phyloP scores from a whole-genome alignment of 164 flowering plant genomes.

The Tetracentron sinense region DNA sequence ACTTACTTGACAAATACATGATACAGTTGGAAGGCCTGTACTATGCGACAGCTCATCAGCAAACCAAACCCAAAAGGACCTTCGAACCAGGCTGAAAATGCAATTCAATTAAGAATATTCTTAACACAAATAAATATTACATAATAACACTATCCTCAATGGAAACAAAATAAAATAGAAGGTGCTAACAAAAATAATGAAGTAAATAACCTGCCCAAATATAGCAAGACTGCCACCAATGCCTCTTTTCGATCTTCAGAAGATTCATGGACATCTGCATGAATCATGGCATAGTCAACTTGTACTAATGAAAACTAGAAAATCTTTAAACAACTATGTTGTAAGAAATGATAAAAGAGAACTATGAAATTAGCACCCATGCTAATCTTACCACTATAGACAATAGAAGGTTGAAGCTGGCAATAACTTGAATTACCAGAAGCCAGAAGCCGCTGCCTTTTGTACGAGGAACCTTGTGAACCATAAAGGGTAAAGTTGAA shows the following conservation, averaged over 20 bases:
- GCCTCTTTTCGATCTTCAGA: constrained; percentile 40
- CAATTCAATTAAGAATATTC: constrained; percentile 2
- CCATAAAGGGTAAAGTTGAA: constrained; percentile 46
- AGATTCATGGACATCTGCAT: constrained; percentile 55
- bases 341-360: not conserved
- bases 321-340: not conserved
- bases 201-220: constrained; percentile 67
- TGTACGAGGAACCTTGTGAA: constrained; percentile 51
- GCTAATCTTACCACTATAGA: constrained; percentile 55
- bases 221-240: constrained; percentile 82
- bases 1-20: constrained; percentile 75
- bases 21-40: constrained; percentile 71
- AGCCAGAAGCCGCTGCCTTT: constrained; percentile 70
- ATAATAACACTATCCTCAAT: not conserved
- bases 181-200: not conserved
- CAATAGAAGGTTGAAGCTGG: constrained; percentile 66
- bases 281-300: not conserved
- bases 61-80: constrained; percentile 87
- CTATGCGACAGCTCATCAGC: constrained; percentile 70
- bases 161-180: constrained; percentile 2
- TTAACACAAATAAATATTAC: not conserved
- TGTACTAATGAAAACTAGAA: not conserved
- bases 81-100: constrained; percentile 71
- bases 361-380: not conserved
- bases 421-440: constrained; percentile 60